Conservation (phyloP, 257 asterid species). For the Solanum sparsipilum region DNA sequence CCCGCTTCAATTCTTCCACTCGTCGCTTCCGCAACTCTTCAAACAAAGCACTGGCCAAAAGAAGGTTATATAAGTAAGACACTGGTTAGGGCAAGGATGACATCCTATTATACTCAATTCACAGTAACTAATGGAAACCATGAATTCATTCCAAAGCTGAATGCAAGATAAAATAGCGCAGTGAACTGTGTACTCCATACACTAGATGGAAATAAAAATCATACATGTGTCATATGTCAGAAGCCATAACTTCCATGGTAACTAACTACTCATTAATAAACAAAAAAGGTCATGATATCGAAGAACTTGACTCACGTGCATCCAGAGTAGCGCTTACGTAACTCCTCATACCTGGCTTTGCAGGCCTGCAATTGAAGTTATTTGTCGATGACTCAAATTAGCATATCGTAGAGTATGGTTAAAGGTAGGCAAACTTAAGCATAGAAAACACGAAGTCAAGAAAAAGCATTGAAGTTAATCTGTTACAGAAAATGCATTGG, state of each 20-base stretch:
- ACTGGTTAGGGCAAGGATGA: neutral
- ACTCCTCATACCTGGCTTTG: slow-evolving; percentile 65
- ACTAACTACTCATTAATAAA: neutral
- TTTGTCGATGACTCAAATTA: neutral
- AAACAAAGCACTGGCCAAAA: slow-evolving; percentile 57
- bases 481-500: neutral
- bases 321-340: slow-evolving; percentile 58
- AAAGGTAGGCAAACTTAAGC: neutral
- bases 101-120: neutral
- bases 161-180: neutral
- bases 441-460: neutral
- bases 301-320: slow-evolving; percentile 42
- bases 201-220: neutral
- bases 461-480: neutral
- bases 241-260: neutral
- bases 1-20: slow-evolving; percentile 67
- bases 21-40: slow-evolving; percentile 75
- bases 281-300: neutral
- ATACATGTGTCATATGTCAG: neutral
- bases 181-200: neutral
- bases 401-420: neutral
- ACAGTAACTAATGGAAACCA: neutral
- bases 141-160: neutral
- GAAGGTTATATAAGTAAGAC: neutral
- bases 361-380: slow-evolving; percentile 53